Percentiles rank a stretch among this genome's conserved stretches.
phyloP scores from a whole-genome alignment of 345 rosid genomes.

The Rhodomyrtus tomentosa region DNA sequence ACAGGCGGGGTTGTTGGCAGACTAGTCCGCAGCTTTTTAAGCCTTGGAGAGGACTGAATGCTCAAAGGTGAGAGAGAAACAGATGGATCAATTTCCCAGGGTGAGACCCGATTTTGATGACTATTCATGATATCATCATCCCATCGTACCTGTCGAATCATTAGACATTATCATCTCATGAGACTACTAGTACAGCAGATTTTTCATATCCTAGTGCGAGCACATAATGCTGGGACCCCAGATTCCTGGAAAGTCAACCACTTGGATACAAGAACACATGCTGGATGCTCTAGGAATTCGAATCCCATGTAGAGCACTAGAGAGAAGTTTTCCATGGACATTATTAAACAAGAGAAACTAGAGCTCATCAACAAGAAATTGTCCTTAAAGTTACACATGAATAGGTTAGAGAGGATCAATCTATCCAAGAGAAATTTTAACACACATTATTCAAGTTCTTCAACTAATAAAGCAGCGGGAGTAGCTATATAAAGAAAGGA shows the following conservation, averaged over 20 bases:
- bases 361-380: background rate
- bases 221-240: background rate
- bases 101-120: constrained; percentile 70
- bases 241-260: background rate
- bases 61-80: constrained; percentile 59
- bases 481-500: background rate
- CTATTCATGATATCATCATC: constrained; percentile 47
- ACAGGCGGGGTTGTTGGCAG: constrained; percentile 39
- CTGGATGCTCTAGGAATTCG: background rate
- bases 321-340: background rate
- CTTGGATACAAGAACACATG: background rate
- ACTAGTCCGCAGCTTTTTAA: constrained; percentile 64
- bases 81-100: constrained; percentile 87
- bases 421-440: background rate
- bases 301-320: background rate
- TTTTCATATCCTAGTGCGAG: background rate
- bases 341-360: background rate
- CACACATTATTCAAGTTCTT: background rate
- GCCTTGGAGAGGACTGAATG: constrained; percentile 69
- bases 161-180: background rate
- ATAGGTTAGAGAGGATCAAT: background rate
- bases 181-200: background rate
- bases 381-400: background rate
- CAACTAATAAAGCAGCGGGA: background rate
- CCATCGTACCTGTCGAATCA: constrained; percentile 64